Conservation (phyloP, 163 green algal genomes). For the Volvox carteri region DNA sequence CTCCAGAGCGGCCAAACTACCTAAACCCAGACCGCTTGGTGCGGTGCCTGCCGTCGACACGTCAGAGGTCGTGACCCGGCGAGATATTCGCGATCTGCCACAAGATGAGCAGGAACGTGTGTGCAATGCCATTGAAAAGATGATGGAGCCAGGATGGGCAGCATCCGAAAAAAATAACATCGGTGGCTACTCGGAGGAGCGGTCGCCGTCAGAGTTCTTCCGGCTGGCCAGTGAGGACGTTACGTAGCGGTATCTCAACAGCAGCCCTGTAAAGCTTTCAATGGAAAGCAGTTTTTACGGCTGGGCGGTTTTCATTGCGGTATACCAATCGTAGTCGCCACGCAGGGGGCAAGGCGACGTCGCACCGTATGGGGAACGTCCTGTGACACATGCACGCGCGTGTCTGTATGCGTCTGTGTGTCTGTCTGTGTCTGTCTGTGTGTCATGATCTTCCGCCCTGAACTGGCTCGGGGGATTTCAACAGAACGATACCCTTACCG, state of each 20-base stretch:
- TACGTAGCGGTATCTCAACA: too few species aligned
- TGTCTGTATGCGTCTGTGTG: not conserved
- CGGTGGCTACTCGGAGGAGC: not conserved
- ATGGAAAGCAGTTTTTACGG: not conserved
- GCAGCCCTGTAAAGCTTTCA: not conserved
- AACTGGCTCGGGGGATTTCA: too few species aligned
- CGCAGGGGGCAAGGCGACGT: not conserved
- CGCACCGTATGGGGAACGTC: not conserved
- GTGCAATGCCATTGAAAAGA: conserved; percentile 46
- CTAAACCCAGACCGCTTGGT: not conserved
- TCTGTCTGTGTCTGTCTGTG: too few species aligned
- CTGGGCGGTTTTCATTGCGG: not conserved
- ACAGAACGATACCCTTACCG: too few species aligned
- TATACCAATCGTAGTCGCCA: not conserved
- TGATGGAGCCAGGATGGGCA: conserved; percentile 58
- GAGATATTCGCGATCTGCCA: conserved; percentile 46
- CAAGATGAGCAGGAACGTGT: conserved; percentile 42
- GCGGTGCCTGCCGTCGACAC: not conserved
- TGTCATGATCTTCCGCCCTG: too few species aligned
- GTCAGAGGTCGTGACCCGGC: conserved; percentile 14
- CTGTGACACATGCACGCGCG: not conserved
- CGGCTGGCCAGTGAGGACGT: conserved; percentile 44
- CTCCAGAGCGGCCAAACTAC: not conserved
- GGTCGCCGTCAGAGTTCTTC: conserved; percentile 46
- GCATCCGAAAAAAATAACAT: not conserved